Percentiles rank a stretch among this genome's conserved stretches.
Conservation (phyloP, 805 yeast species). For the Ascoidea asiatica region DNA sequence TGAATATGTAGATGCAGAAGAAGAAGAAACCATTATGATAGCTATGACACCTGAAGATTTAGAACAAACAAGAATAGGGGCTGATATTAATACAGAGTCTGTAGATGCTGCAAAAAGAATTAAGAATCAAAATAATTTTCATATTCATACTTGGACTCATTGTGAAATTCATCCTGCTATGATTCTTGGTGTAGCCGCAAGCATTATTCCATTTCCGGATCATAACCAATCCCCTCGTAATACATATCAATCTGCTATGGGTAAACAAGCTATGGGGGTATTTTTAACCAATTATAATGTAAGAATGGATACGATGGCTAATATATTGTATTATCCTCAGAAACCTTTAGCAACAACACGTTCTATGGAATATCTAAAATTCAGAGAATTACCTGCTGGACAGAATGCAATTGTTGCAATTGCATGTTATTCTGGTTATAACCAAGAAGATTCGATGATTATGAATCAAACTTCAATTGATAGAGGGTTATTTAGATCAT, state of each 20-base stretch:
- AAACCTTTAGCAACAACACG: slow-evolving; percentile 97
- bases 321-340: slow-evolving; percentile 92
- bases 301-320: slow-evolving; percentile 99
- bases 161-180: slow-evolving; percentile 98
- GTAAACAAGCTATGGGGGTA: slow-evolving; percentile 99
- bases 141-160: slow-evolving; percentile 83
- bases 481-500: slow-evolving; percentile 88
- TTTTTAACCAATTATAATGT: slow-evolving; percentile 89
- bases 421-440: slow-evolving; percentile 95
- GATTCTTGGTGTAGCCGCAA: slow-evolving; percentile 98
- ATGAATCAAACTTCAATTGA: slow-evolving; percentile 98
- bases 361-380: slow-evolving; percentile 93
- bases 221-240: slow-evolving; percentile 99
- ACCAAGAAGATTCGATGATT: slow-evolving; percentile 99
- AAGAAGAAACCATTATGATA: slow-evolving; percentile 95
- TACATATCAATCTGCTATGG: slow-evolving; percentile 99
- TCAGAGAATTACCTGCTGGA: slow-evolving; percentile 97
- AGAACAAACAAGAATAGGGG: slow-evolving; percentile 32
- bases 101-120: slow-evolving; percentile 77
- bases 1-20: slow-evolving; percentile 97
- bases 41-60: slow-evolving; percentile 98
- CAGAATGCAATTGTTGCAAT: slow-evolving; percentile 98
- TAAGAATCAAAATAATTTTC: slow-evolving; percentile 48
- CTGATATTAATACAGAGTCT: slow-evolving; percentile 19
- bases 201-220: slow-evolving; percentile 98